Conservation (phyloP, 202 grass and related monocot genomes). For the Cymbopogon flexuosus region DNA sequence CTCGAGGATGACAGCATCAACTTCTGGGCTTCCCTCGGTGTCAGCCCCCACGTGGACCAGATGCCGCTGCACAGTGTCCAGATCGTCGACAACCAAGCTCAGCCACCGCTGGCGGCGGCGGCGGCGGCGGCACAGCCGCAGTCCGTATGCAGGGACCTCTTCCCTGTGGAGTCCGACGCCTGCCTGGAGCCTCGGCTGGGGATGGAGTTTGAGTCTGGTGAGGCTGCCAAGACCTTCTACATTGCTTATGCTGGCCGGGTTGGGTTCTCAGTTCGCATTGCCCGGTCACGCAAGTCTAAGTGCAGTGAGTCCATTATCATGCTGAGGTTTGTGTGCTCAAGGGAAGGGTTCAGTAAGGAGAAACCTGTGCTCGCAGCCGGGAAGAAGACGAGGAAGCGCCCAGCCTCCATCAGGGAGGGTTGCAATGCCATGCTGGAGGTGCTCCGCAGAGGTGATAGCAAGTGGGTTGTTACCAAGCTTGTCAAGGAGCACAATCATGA, state of each 20-base stretch:
- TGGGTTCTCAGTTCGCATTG: constrained; percentile 81
- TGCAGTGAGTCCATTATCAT: constrained; percentile 90
- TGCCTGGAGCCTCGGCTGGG: constrained; percentile 67
- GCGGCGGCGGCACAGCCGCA: constrained; percentile 27
- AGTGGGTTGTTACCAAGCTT: constrained; percentile 90
- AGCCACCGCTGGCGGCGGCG: not conserved
- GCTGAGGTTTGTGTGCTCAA: constrained; percentile 82
- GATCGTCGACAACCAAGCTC: constrained; percentile 47
- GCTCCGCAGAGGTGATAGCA: constrained; percentile 61
- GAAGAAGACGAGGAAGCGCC: constrained; percentile 80
- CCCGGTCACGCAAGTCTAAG: constrained; percentile 72
- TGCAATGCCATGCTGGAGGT: constrained; percentile 98
- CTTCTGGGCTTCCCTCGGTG: constrained; percentile 84
- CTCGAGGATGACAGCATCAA: constrained; percentile 96
- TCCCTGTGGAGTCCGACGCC: constrained; percentile 54
- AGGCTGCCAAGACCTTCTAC: constrained; percentile 94
- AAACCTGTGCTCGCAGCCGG: constrained; percentile 40
- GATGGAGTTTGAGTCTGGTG: constrained; percentile 92
- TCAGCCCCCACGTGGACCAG: constrained; percentile 71
- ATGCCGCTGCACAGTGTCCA: constrained; percentile 34
- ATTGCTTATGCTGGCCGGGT: constrained; percentile 91
- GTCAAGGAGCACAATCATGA: constrained; percentile 95
- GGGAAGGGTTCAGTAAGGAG: constrained; percentile 83
- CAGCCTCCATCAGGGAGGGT: constrained; percentile 81
- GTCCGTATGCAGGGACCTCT: constrained; percentile 61